Conservation (phyloP, 176 grass and related monocot genomes). For the Triticum dicoccoides region DNA sequence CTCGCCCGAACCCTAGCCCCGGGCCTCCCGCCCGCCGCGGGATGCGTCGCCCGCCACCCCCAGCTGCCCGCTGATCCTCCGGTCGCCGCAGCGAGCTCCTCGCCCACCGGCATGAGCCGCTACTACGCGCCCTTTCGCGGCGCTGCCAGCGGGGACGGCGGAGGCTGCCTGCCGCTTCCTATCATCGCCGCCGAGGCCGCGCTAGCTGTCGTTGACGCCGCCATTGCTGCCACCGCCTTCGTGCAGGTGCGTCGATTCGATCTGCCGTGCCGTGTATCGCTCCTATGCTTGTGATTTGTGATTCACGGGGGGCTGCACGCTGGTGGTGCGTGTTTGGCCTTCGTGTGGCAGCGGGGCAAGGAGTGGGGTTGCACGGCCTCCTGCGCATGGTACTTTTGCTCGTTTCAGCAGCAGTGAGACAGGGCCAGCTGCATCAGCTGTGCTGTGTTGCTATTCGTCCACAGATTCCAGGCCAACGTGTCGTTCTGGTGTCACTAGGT, state of each 20-base stretch:
- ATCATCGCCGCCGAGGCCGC: conserved; percentile 42
- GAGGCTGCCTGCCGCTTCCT: conserved; percentile 65
- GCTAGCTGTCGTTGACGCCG: conserved; percentile 59
- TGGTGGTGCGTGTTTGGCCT: too few species aligned
- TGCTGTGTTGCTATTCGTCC: neutral
- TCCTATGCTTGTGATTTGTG: neutral
- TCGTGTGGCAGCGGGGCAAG: too few species aligned
- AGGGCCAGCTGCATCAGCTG: neutral
- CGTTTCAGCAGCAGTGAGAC: neutral
- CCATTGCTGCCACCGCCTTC: conserved; percentile 61
- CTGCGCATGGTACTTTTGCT: conserved; percentile 6
- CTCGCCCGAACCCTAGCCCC: conserved; percentile 36
- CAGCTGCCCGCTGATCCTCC: conserved; percentile 20
- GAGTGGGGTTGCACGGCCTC: neutral
- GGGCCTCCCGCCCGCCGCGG: conserved; percentile 6
- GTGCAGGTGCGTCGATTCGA: conserved; percentile 72
- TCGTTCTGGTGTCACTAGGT: neutral
- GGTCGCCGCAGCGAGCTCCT: conserved; percentile 8
- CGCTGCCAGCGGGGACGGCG: conserved; percentile 28
- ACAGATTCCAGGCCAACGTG: neutral
- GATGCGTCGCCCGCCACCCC: conserved; percentile 24
- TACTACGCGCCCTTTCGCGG: conserved; percentile 13
- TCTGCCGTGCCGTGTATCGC: conserved; percentile 10
- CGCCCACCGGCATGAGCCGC: conserved; percentile 43
- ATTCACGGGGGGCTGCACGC: neutral